Percentiles rank a stretch among this genome's conserved stretches.
Conservation (phyloP, 805 yeast species). For the Myxozyma udenii region DNA sequence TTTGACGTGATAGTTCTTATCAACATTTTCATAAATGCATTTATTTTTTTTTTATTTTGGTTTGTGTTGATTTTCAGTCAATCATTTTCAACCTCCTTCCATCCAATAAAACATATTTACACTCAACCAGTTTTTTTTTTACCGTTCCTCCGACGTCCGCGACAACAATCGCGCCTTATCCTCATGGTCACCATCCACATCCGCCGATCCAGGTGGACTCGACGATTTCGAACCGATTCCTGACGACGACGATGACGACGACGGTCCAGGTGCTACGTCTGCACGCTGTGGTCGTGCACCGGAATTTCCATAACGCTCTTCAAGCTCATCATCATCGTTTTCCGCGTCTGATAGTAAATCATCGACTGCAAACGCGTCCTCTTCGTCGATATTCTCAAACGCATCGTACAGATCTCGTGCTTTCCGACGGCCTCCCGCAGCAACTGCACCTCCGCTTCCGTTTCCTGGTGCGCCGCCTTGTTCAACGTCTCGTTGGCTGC, state of each 20-base stretch:
- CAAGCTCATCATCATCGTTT: constrained; percentile 19
- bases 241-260: too few species aligned
- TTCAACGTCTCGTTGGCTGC: constrained; percentile 3
- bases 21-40: not conserved
- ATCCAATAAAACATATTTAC: not conserved
- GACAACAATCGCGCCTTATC: constrained; percentile 12
- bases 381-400: constrained; percentile 28
- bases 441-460: constrained; percentile 1
- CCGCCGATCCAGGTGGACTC: too few species aligned
- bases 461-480: not conserved
- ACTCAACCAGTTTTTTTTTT: not conserved
- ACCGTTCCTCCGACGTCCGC: constrained; percentile 1
- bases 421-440: constrained; percentile 15
- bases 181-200: constrained; percentile 3
- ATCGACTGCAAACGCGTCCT: constrained; percentile 27
- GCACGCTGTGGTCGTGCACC: too few species aligned
- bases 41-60: not conserved
- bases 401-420: constrained; percentile 29
- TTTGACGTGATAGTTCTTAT: too few species aligned
- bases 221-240: too few species aligned
- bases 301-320: not conserved
- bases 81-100: not conserved
- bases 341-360: constrained; percentile 23
- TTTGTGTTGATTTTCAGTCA: not conserved
- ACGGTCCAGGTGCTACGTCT: too few species aligned